Percentiles rank a stretch among this genome's conserved stretches.
Evolutionary conservation across 2,329 filamentous ascomycete species (phyloP).

Genomic region (Alternaria sp.): DNA sequence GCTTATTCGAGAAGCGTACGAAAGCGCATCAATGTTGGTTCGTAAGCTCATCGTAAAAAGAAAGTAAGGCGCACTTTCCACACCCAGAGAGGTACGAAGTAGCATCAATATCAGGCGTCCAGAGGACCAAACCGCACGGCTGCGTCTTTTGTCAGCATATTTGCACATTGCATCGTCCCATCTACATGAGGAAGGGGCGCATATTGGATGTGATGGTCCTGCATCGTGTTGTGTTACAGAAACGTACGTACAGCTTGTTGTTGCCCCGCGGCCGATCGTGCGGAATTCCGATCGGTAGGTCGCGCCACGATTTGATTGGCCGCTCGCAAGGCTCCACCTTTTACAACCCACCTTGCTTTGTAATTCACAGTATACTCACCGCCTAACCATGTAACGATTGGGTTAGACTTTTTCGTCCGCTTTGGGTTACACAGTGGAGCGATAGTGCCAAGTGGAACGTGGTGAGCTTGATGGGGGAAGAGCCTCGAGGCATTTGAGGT

Average conservation of each 20-base stretch:
- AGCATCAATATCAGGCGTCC: not conserved
- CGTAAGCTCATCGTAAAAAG: not conserved
- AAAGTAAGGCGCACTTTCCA: not conserved
- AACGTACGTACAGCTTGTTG: not conserved
- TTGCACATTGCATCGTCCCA: not conserved
- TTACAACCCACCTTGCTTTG: not conserved
- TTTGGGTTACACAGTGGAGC: not conserved
- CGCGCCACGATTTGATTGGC: not conserved
- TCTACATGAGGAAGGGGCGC: not conserved
- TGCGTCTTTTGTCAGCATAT: not conserved
- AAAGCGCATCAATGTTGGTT: too few species aligned
- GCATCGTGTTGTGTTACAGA: not conserved
- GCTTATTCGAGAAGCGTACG: too few species aligned
- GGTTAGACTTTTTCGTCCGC: not conserved
- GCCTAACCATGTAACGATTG: not conserved
- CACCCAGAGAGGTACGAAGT: too few species aligned
- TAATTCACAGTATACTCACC: not conserved
- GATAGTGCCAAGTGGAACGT: slow-evolving; percentile 1
- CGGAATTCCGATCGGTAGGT: not conserved
- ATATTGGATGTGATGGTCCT: not conserved
- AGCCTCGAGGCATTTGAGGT: not conserved
- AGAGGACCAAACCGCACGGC: slow-evolving; percentile 7
- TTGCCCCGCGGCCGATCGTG: not conserved
- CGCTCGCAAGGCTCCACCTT: not conserved
- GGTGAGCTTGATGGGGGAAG: not conserved